Conservation (phyloP, 2,329 filamentous ascomycete genomes). For the Monilinia laxa region DNA sequence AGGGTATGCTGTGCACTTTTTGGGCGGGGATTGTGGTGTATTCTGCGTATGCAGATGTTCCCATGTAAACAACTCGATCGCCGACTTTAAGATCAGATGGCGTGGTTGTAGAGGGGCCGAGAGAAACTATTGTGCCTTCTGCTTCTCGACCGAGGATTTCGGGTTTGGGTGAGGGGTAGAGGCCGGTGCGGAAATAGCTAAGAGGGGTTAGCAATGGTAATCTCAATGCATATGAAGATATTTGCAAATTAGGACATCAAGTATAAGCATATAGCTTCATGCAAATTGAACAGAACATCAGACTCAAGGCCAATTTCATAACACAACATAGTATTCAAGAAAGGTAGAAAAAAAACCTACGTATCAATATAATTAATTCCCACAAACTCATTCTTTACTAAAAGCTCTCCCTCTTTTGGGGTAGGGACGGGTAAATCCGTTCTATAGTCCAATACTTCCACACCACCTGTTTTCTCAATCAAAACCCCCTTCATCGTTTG, state of each 20-base stretch:
- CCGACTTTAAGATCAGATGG: slow-evolving; percentile 58
- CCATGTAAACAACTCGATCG: slow-evolving; percentile 71
- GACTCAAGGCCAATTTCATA: not conserved
- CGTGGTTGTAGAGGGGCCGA: slow-evolving; percentile 52
- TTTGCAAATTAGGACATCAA: not conserved
- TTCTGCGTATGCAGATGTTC: slow-evolving; percentile 54
- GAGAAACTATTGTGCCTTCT: slow-evolving; percentile 66
- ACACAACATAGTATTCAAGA: no score
- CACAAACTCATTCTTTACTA: slow-evolving; percentile 76
- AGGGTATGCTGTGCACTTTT: slow-evolving; percentile 60
- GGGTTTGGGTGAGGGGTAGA: slow-evolving; percentile 72
- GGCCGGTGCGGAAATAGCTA: slow-evolving; percentile 82
- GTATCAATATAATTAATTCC: slow-evolving; percentile 91
- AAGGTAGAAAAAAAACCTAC: slow-evolving; percentile 41
- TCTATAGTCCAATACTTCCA: slow-evolving; percentile 71
- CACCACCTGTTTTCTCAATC: slow-evolving; percentile 69
- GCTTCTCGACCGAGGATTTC: slow-evolving; percentile 79
- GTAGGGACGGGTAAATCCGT: slow-evolving; percentile 69
- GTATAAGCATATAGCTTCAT: no score
- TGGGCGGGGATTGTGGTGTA: slow-evolving; percentile 45
- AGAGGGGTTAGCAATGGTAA: not conserved
- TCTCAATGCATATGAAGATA: not conserved
- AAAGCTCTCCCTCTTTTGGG: slow-evolving; percentile 65
- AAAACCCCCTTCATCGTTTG: slow-evolving; percentile 61
- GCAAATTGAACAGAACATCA: no score